These are phyloP conservation scores for Phlebiopsis flavidoalba DNA, from an alignment of 768 basidiomycete genomes.

Conservation along the genomic window DNA sequence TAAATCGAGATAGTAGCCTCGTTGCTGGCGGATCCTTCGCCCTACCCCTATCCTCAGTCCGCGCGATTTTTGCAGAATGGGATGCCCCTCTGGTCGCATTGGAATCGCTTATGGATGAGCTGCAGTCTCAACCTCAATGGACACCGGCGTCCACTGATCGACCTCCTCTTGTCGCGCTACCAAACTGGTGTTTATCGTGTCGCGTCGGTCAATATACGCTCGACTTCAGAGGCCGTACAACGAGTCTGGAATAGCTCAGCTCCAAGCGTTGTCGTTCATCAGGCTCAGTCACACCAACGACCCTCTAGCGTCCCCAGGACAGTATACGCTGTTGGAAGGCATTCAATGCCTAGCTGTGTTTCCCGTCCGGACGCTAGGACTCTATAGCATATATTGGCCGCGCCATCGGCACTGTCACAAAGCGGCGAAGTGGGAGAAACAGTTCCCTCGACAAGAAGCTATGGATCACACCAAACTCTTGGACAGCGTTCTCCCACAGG, in stretches of 20 bases:
- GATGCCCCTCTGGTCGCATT: conserved; percentile 79
- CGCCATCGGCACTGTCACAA: conserved; percentile 82
- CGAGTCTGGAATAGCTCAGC: conserved; percentile 79
- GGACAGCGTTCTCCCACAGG: conserved; percentile 65
- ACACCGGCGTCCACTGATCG: conserved; percentile 76
- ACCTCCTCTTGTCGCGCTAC: conserved; percentile 66
- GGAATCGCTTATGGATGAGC: conserved; percentile 53
- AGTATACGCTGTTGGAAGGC: conserved; percentile 56
- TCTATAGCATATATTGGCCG: conserved; percentile 86
- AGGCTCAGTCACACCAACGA: conserved; percentile 61
- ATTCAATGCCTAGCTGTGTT: conserved; percentile 71
- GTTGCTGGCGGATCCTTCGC: conserved; percentile 75
- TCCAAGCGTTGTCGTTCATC: conserved; percentile 76
- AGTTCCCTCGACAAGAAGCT: conserved; percentile 65
- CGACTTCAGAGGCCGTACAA: conserved; percentile 71
- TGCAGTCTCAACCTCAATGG: conserved; percentile 54
- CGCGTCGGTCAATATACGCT: conserved; percentile 62
- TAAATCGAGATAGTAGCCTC: conserved; percentile 67
- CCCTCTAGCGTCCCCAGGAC: conserved; percentile 60
- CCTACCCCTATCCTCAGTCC: conserved; percentile 82
- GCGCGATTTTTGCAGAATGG: conserved; percentile 85
- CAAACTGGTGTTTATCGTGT: conserved; percentile 78
- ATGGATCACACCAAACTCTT: conserved; percentile 61
- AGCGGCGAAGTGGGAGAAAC: conserved; percentile 71
- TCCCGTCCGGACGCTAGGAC: conserved; percentile 64